Base-by-base conservation (phyloP, 2,329 filamentous ascomycete species). In the Calonectria henricotiae region DNA sequence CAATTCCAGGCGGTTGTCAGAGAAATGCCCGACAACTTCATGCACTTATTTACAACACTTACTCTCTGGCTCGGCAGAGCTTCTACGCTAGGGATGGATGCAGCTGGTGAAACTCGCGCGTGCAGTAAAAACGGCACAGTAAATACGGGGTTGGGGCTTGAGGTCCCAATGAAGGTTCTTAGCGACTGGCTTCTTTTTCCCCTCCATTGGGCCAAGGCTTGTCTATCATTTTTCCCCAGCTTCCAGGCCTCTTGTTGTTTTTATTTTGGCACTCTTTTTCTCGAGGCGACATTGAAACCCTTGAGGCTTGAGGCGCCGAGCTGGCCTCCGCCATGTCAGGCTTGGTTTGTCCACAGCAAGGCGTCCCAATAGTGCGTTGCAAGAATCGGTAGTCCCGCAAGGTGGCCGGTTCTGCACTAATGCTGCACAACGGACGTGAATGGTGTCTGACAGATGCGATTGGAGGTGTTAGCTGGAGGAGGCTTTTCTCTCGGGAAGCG, bases 31-130 rank as follows among this genome's bases (percentile, higher is more conserved):
- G 51, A 66, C 64, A 66, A 8, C 51, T 66, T 41, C 35, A 63
- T 37, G 61, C 61, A 63, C 32, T 25, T 64, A 41, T 23, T 64
- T 37, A 49, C 44, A 41, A 30, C 35, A n/a, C 51, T 60, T n/a
- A 23, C 27, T 44, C 20, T 27, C 41, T 72, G 73, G 39, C 55
- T 44, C 41, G 20, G 41, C 55, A 20, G 27, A 61, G 23, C 37
- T 43, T 13, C 39, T n/a, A n/a, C 55, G 55, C 55, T 43, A 61
- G 55, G 25, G 25, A 61, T 61, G 23, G 39, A 44, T 61, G 55
- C 55, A 61, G 39, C 69, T 75, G 62, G 20, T 58, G 51, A 58
- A 58, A 58, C 51, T 5, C 27, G 35, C n/a, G 32, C 35, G 32
- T 58, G 51, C 51, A 58, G 51, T 58, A 58, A 11, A 37, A 51